Evolutionary conservation across 768 basidiomycete species (phyloP).

Genomic region (Nidularia pulvinata): DNA sequence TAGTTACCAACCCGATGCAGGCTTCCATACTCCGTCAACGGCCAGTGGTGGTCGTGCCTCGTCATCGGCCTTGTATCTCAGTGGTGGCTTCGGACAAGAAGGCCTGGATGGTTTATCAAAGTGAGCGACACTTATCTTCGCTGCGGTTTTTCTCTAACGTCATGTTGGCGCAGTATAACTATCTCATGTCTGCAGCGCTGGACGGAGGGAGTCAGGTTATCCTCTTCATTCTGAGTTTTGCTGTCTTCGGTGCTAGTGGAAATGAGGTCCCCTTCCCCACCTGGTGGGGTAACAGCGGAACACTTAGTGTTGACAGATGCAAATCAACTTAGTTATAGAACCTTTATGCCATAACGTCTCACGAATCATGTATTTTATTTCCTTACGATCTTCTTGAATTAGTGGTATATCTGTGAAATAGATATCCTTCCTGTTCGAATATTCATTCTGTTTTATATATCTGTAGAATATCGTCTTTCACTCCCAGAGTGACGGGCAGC

Average conservation of each 20-base stretch:
- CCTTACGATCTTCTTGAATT: too few relatives aligned
- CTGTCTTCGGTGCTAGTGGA: constrained; percentile 35
- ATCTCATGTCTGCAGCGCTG: constrained; percentile 44
- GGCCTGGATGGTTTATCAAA: constrained; percentile 48
- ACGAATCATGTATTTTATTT: too few relatives aligned
- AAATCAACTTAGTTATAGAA: constrained; percentile 13
- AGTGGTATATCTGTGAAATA: too few relatives aligned
- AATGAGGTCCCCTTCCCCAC: constrained; percentile 38
- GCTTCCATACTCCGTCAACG: constrained; percentile 53
- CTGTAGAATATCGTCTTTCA: constrained; percentile 6
- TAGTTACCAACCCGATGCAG: constrained; percentile 6
- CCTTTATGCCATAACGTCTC: too few relatives aligned
- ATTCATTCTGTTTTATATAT: too few relatives aligned
- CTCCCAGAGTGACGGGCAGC: constrained; percentile 33
- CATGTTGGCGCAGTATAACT: constrained; percentile 30
- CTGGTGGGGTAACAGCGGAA: constrained; percentile 45
- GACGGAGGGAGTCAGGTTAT: constrained; percentile 49
- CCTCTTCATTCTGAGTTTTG: constrained; percentile 43
- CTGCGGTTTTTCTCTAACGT: neutral
- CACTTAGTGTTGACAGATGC: constrained; percentile 34
- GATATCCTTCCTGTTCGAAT: too few relatives aligned
- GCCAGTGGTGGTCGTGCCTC: constrained; percentile 54
- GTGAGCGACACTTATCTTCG: constrained; percentile 8
- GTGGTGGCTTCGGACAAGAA: constrained; percentile 44
- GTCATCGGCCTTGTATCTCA: constrained; percentile 48